Conservation (phyloP, 805 yeast species). For the Saccharomycopsis guyanensis region DNA sequence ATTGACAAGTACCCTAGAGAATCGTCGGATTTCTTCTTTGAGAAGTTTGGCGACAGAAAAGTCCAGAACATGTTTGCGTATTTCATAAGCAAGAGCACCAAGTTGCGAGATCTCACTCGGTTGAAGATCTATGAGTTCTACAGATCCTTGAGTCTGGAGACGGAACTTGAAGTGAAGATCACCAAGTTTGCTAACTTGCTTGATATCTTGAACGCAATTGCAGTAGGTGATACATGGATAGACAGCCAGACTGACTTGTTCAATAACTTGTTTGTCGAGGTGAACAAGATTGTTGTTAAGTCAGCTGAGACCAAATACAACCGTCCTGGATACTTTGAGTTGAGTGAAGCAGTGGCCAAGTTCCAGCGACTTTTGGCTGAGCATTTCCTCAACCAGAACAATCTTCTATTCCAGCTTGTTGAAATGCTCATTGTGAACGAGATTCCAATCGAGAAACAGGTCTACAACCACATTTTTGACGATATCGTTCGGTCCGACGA, state of each 20-base stretch:
- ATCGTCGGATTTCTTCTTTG: slow-evolving; percentile 60
- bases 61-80: slow-evolving; percentile 43
- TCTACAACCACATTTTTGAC: slow-evolving; percentile 53
- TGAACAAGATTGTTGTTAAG: slow-evolving; percentile 37
- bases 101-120: slow-evolving; percentile 50
- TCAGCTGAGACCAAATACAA: slow-evolving; percentile 38
- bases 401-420: slow-evolving; percentile 34
- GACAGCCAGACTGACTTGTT: slow-evolving; percentile 40
- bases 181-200: slow-evolving; percentile 66
- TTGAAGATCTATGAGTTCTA: slow-evolving; percentile 43
- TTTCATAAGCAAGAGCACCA: slow-evolving; percentile 49
- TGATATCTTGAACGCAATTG: slow-evolving; percentile 52
- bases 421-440: slow-evolving; percentile 39
- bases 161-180: slow-evolving; percentile 45
- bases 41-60: slow-evolving; percentile 55
- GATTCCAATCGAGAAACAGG: slow-evolving; percentile 36
- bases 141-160: slow-evolving; percentile 41
- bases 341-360: slow-evolving; percentile 60
- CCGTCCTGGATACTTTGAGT: slow-evolving; percentile 58
- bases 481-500: slow-evolving; percentile 48
- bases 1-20: slow-evolving; percentile 76
- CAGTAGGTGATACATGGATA: slow-evolving; percentile 55
- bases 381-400: slow-evolving; percentile 31
- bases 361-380: slow-evolving; percentile 45
- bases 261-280: slow-evolving; percentile 34